Evolutionary conservation across 371 early-diverging fungal genomes (phyloP), one percentile per base, ranked within the genome.

Genomic region (Choanephora cucurbitarum): DNA sequence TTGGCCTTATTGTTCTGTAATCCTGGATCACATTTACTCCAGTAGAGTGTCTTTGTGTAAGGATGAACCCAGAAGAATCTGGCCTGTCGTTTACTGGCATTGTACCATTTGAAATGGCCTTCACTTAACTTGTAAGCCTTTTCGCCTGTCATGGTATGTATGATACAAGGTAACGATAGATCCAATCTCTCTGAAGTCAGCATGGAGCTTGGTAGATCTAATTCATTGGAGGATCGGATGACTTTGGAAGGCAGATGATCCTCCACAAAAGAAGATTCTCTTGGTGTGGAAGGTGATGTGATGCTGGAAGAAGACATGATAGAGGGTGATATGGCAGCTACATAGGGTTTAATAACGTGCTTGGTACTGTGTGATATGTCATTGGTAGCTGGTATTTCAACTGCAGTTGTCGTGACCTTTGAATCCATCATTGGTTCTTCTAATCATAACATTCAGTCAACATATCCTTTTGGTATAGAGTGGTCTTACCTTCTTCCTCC

Each of bases 31-130:
- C 79, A 73, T 54, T 74, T 67, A 62, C 85, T 82, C 91, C 92
- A 92, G 58, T 90, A 86, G 21, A 92, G 64, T 11, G 86, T 87
- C 56, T 83, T 85, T 37, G 88, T 85, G 53, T 91, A 91, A 18
- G 92, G 92, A 61, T 91, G 89, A 13, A 92, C 72, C 91, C 92
- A 91, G 52, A 91, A 85, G 75, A 84, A 91, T 6, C 91, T 75
- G 42, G 70, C 57, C 48, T 92, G 89, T 11, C 76, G 69, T 43
- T 84, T 84, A 59, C 84, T 86, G 21, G 80, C 79, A n/a, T 72
- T 77, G 18, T 79, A 78, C n/a, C 60, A 60, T 5, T 75, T 79
- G 47, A 77, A 73, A 21, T 68, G 60, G 37, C 80, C 72, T 7
- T 85, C 75, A 15, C 85, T 85, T 52, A 83, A 88, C 72, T 92